Conservation (phyloP, 352 stramenopile species). For the Pythium myriotylum region DNA sequence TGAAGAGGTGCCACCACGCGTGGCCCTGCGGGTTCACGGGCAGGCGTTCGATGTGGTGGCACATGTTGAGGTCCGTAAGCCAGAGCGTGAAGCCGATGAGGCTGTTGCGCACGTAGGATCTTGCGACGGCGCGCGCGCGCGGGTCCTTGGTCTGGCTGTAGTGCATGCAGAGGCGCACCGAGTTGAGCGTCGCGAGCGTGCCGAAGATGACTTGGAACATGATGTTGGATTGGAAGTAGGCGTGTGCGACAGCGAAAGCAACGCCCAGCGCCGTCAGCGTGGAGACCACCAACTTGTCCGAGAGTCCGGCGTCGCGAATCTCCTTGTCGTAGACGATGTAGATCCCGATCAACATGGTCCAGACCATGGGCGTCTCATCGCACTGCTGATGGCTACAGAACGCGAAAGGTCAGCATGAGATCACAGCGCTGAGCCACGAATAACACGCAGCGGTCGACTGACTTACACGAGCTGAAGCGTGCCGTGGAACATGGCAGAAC, state of each 20-base stretch:
- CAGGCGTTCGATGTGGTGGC: slow-evolving; percentile 45
- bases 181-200: slow-evolving; percentile 41
- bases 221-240: slow-evolving; percentile 70
- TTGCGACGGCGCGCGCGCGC: slow-evolving; percentile 52
- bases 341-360: slow-evolving; percentile 73
- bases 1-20: slow-evolving; percentile 86
- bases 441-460: too few relatives aligned
- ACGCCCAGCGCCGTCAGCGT: slow-evolving; percentile 51
- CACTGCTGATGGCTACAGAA: slow-evolving; percentile 79
- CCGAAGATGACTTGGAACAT: slow-evolving; percentile 75
- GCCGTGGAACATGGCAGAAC: slow-evolving; percentile 85
- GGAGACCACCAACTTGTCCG: slow-evolving; percentile 45
- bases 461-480: slow-evolving; percentile 80
- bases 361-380: slow-evolving; percentile 87
- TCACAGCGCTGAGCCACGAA: too few relatives aligned
- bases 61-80: slow-evolving; percentile 80
- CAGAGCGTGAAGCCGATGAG: slow-evolving; percentile 66
- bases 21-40: slow-evolving; percentile 75
- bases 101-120: slow-evolving; percentile 51
- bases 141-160: slow-evolving; percentile 53
- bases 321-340: slow-evolving; percentile 82
- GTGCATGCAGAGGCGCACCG: slow-evolving; percentile 56
- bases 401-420: too few relatives aligned
- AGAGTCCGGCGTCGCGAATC: slow-evolving; percentile 50
- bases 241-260: slow-evolving; percentile 69